These are phyloP conservation scores for Larix sibirica DNA, from an alignment of 83 land plant species.

Conservation along the genomic window DNA sequence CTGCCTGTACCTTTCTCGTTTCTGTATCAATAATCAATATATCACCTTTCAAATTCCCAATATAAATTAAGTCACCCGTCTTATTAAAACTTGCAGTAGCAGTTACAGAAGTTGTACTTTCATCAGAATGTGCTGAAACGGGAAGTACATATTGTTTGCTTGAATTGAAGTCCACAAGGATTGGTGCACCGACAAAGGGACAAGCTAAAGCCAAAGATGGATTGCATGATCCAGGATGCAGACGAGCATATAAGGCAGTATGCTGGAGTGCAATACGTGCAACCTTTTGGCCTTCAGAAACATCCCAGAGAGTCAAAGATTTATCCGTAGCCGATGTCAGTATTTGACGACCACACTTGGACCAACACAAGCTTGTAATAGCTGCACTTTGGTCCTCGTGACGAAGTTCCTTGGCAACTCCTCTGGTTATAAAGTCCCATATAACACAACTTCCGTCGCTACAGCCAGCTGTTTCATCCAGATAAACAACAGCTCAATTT, in stretches of 20 bases:
- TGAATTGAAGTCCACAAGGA: constrained; percentile 76
- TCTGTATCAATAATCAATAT: constrained; percentile 68
- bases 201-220: constrained; percentile 85
- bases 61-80: constrained; percentile 83
- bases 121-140: constrained; percentile 61
- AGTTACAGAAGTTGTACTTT: constrained; percentile 54
- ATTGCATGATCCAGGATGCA: constrained; percentile 71
- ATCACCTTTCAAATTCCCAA: constrained; percentile 95
- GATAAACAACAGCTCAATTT: not conserved
- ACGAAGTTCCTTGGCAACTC: constrained; percentile 85
- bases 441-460: constrained; percentile 88
- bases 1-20: constrained; percentile 40
- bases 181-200: constrained; percentile 86
- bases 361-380: constrained; percentile 96
- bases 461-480: constrained; percentile 78
- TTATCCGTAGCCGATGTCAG: constrained; percentile 89
- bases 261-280: constrained; percentile 58
- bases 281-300: constrained; percentile 58
- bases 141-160: constrained; percentile 65
- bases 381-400: constrained; percentile 66
- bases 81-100: constrained; percentile 90
- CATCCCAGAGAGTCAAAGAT: constrained; percentile 88
- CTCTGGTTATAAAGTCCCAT: constrained; percentile 98
- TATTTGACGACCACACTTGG: constrained; percentile 81
- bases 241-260: constrained; percentile 78